These are phyloP conservation scores for Phytophthora cactorum DNA, from an alignment of 352 stramenopile genomes.

Conservation along the genomic window DNA sequence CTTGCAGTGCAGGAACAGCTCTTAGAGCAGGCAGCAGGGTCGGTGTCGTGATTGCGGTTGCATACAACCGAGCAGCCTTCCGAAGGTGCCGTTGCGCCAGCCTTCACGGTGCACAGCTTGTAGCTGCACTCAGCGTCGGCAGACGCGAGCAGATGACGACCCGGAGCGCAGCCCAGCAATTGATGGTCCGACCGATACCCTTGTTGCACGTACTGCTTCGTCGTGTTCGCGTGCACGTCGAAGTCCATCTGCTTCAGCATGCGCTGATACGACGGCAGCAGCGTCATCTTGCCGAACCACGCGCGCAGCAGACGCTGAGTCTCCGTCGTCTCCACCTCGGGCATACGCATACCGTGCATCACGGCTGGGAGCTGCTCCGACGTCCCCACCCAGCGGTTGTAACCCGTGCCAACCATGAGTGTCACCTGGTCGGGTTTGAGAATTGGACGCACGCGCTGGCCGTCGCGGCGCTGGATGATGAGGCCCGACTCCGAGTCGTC, in stretches of 20 bases:
- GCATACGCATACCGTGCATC: slow-evolving; percentile 69
- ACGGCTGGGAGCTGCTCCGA: slow-evolving; percentile 55
- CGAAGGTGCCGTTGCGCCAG: slow-evolving; percentile 26
- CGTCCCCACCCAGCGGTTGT: slow-evolving; percentile 56
- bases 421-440: slow-evolving; percentile 60
- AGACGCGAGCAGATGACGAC: slow-evolving; percentile 45
- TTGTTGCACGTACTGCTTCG: slow-evolving; percentile 42
- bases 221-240: slow-evolving; percentile 46
- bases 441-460: slow-evolving; percentile 51
- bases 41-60: slow-evolving; percentile 45
- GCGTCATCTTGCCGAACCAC: slow-evolving; percentile 73
- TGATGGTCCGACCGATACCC: slow-evolving; percentile 32
- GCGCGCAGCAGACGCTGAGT: slow-evolving; percentile 49
- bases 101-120: slow-evolving; percentile 39
- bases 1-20: slow-evolving; percentile 38
- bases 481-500: slow-evolving; percentile 52
- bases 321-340: slow-evolving; percentile 31
- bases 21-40: slow-evolving; percentile 25
- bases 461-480: slow-evolving; percentile 55
- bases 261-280: slow-evolving; percentile 59
- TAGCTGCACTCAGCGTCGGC: slow-evolving; percentile 37
- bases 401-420: slow-evolving; percentile 68
- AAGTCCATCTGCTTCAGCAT: slow-evolving; percentile 61
- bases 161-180: slow-evolving; percentile 46
- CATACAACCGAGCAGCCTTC: slow-evolving; percentile 46